These are phyloP conservation scores for Aspergillus saccharolyticus DNA, from an alignment of 495 filamentous ascomycete genomes.

Conservation along the genomic window DNA sequence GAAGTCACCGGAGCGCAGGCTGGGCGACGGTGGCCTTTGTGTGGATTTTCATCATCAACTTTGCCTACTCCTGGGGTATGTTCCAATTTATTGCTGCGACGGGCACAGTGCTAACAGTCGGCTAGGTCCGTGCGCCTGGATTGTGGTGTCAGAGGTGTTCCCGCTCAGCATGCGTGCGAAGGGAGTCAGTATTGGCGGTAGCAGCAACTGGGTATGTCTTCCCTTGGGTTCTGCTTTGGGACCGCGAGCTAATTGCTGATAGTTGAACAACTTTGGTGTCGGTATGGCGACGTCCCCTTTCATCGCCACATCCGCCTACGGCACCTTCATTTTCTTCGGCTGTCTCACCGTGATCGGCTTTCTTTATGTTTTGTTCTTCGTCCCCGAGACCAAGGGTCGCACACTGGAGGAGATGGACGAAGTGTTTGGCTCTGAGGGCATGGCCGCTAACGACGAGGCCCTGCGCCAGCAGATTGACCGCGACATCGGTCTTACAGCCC, in stretches of 20 bases:
- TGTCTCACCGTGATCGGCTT: slow-evolving; percentile 44
- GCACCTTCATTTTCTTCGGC: slow-evolving; percentile 47
- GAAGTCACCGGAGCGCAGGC: slow-evolving; percentile 44
- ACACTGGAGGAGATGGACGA: slow-evolving; percentile 4
- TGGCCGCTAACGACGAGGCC: slow-evolving; percentile 3
- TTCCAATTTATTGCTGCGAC: not conserved
- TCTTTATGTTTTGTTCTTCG: slow-evolving; percentile 40
- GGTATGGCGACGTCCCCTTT: slow-evolving; percentile 37
- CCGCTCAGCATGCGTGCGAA: slow-evolving; percentile 42
- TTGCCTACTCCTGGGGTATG: slow-evolving; percentile 42
- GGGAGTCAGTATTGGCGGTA: slow-evolving; percentile 39
- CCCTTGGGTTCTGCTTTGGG: not conserved
- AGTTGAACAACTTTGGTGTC: slow-evolving; percentile 50
- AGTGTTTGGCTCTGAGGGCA: not conserved
- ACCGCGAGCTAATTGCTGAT: slow-evolving; percentile 8
- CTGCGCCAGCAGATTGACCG: not conserved
- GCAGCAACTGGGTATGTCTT: slow-evolving; percentile 38
- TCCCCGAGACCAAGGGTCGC: slow-evolving; percentile 2
- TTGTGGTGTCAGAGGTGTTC: slow-evolving; percentile 42
- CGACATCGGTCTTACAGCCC: not conserved
- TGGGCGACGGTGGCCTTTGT: slow-evolving; percentile 47
- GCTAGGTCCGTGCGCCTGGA: slow-evolving; percentile 40
- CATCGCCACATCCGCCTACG: slow-evolving; percentile 29
- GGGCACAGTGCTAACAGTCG: not conserved
- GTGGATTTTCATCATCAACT: slow-evolving; percentile 42